Conservation (phyloP, 1,284 basidiomycete species). For the Puccinia polysora region DNA sequence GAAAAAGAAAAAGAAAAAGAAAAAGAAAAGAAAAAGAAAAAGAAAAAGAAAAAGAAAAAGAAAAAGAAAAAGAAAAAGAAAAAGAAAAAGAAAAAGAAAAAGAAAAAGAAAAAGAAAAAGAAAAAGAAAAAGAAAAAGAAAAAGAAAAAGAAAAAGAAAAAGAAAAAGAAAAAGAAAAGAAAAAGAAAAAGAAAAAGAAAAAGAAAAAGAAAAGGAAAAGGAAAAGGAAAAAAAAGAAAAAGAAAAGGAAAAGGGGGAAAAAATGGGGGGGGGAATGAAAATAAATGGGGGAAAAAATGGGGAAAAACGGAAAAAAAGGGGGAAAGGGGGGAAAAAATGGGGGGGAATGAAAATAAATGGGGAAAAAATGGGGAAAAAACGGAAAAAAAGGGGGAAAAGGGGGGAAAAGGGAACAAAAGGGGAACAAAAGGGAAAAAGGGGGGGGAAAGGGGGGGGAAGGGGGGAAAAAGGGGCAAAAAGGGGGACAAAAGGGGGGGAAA, state of each 20-base stretch:
- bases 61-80: neutral
- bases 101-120: neutral
- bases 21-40: slow-evolving; percentile 1
- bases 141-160: slow-evolving; percentile 1
- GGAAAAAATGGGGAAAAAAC: too few relatives aligned
- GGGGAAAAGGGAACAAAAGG: too few relatives aligned
- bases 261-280: too few relatives aligned
- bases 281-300: neutral
- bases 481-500: too few relatives aligned
- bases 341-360: too few relatives aligned
- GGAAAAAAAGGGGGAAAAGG: too few relatives aligned
- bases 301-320: neutral
- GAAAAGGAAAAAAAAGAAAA: slow-evolving; percentile 1
- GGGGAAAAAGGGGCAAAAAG: neutral
- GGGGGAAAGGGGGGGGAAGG: too few relatives aligned
- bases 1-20: neutral
- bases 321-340: too few relatives aligned
- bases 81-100: slow-evolving; percentile 5
- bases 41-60: slow-evolving; percentile 1
- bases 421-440: neutral
- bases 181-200: slow-evolving; percentile 1
- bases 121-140: neutral
- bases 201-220: neutral
- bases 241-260: too few relatives aligned
- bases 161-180: neutral